These are phyloP conservation scores for Podila verticillata DNA, from an alignment of 192 early-diverging fungal genomes.

Conservation along the genomic window DNA sequence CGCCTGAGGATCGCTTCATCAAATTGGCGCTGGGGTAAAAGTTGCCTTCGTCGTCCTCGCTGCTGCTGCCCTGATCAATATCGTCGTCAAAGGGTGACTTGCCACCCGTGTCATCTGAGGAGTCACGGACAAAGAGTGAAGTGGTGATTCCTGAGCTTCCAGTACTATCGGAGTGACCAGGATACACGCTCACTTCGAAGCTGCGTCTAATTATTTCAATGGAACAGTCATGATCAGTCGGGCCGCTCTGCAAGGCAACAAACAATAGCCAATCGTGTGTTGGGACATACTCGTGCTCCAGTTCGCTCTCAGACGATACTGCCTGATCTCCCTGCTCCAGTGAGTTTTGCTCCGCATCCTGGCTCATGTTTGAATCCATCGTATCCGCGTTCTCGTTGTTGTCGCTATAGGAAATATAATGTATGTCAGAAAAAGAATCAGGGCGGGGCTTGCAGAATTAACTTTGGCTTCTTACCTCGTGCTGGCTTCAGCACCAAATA, in stretches of 20 bases:
- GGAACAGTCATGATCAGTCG: too few species aligned
- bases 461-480: background rate
- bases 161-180: constrained; percentile 23
- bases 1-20: constrained; percentile 35
- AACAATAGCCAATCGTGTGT: background rate
- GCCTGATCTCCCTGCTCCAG: constrained; percentile 8
- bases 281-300: constrained; percentile 14
- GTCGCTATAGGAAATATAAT: background rate
- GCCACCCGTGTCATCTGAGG: background rate
- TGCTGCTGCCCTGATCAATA: constrained; percentile 24
- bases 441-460: too few species aligned
- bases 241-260: too few species aligned
- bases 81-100: constrained; percentile 37
- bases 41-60: constrained; percentile 28
- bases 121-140: constrained; percentile 1
- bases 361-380: background rate
- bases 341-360: background rate
- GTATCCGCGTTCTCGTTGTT: constrained; percentile 7
- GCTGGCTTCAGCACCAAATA: constrained; percentile 7
- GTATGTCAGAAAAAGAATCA: too few species aligned
- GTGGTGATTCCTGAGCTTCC: constrained; percentile 15
- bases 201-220: constrained; percentile 19
- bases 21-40: constrained; percentile 15
- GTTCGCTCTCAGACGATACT: constrained; percentile 18
- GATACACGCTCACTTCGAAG: constrained; percentile 37